phyloP scores from a whole-genome alignment of 73 alveolate genomes.

The Halteria grandinella region DNA sequence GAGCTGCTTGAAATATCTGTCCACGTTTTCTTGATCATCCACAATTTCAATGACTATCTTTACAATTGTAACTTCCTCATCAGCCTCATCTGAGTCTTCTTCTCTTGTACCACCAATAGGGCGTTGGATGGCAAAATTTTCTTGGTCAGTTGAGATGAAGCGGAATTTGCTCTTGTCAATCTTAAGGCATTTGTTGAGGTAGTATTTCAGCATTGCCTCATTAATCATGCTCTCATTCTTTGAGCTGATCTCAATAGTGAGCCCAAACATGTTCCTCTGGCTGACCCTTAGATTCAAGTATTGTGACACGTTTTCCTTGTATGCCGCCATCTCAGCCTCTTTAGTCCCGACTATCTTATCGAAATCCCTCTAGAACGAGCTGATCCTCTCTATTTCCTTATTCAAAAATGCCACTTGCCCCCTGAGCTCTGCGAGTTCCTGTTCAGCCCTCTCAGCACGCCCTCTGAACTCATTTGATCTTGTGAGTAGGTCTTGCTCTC shows the following conservation, averaged over 20 bases:
- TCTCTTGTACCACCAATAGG: no score
- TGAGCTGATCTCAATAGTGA: conserved; percentile 1
- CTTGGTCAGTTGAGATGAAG: no score
- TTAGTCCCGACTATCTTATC: not conserved
- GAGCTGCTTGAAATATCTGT: no score
- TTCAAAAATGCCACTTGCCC: not conserved
- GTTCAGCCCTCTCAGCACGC: not conserved
- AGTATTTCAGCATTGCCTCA: conserved; percentile 20
- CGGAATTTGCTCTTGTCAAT: no score
- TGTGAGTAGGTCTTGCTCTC: conserved; percentile 14
- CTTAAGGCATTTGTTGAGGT: no score
- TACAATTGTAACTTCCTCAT: no score
- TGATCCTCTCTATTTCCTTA: not conserved
- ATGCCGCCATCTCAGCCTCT: not conserved
- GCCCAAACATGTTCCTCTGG: conserved; percentile 7
- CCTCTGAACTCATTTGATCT: not conserved
- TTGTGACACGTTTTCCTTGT: conserved; percentile 18
- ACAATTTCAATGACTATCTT: no score
- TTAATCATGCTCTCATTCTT: conserved; percentile 24
- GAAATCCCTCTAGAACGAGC: not conserved
- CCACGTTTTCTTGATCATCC: no score
- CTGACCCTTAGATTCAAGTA: conserved; percentile 1
- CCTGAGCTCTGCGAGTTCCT: no score
- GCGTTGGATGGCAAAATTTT: no score
- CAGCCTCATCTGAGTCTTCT: no score